Evolutionary conservation across 306 rosid species (phyloP).

Genomic region (Arachis stenosperma): DNA sequence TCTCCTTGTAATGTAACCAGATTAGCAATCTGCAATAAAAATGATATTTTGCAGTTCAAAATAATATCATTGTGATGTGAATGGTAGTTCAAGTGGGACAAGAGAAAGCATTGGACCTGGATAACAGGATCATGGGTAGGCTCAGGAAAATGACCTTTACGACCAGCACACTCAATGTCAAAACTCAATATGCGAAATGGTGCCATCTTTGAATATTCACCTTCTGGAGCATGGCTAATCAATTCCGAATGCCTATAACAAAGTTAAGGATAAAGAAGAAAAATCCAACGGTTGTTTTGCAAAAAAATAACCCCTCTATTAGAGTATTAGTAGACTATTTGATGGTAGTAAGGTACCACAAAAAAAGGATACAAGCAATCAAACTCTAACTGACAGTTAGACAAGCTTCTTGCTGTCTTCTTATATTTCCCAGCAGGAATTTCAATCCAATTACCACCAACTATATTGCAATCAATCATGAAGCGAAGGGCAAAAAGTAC

Average conservation of each 20-base stretch:
- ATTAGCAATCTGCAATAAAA: slow-evolving; percentile 77
- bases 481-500: slow-evolving; percentile 97
- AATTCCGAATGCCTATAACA: slow-evolving; percentile 75
- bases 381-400: slow-evolving; percentile 86
- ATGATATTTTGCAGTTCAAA: slow-evolving; percentile 36
- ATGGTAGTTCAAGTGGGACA: slow-evolving; percentile 6
- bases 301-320: slow-evolving; percentile 20
- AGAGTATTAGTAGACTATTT: neutral
- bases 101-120: slow-evolving; percentile 62
- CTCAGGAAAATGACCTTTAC: slow-evolving; percentile 98
- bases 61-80: slow-evolving; percentile 7
- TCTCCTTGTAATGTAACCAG: slow-evolving; percentile 94
- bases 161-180: slow-evolving; percentile 99
- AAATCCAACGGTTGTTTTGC: slow-evolving; percentile 33
- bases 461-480: slow-evolving; percentile 89
- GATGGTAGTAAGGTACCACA: slow-evolving; percentile 4
- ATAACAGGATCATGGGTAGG: slow-evolving; percentile 95
- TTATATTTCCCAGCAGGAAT: slow-evolving; percentile 78
- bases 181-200: slow-evolving; percentile 97
- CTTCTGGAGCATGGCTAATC: slow-evolving; percentile 93
- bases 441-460: slow-evolving; percentile 99
- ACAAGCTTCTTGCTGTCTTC: slow-evolving; percentile 55
- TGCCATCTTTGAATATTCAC: slow-evolving; percentile 95
- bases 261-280: slow-evolving; percentile 51
- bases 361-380: slow-evolving; percentile 87